Evolutionary conservation across 257 asterid species (phyloP), one percentile per base, ranked within the genome.

Genomic region (Verbascum thapsus): DNA sequence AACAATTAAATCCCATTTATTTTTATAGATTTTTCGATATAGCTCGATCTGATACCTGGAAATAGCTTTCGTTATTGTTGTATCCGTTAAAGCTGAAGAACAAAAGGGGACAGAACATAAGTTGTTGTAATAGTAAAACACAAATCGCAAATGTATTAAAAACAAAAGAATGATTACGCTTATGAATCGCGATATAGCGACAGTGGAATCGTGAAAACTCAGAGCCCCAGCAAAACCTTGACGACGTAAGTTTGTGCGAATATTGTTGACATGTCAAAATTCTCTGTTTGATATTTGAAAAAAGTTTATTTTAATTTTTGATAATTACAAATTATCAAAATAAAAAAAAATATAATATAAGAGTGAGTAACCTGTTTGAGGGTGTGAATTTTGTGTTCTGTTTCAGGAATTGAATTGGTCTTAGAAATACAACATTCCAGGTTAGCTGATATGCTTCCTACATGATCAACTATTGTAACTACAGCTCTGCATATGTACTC

Each of bases 401-500:
- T 45, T 34, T 79, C 74, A 63, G 77, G 64, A 74, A 78, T 40
- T 30, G 76, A 49, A 58, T 74, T 67, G 54, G 54, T 63, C 52
- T 44, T 48, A 6, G 78, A 45, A 51, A 82, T 69, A 15, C 15
- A 52, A 37, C 68, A 50, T 66, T 82, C 83, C 45, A 82, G 77
- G 16, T 67, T 63, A 53, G 81, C 69, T 23, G 88, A 72, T 19
- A 82, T 75, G 64, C 74, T 73, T 63, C 85, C 88, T 12, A 82
- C 48, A 79, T 82, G 88, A 76, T 82, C 88, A 18, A 82, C 70
- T 0, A 82, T 65, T 40, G 85, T 82, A 3, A 79, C 88, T 4
- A 76, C 76, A 26, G 88, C 88, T 63, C 69, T 71, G 51, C 80
- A 66, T 11, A 79, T 12, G 56, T 82, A 82, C 53, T 82, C 85